Conservation (phyloP, 192 early-diverging fungal species). For the Coemansia sp. region DNA sequence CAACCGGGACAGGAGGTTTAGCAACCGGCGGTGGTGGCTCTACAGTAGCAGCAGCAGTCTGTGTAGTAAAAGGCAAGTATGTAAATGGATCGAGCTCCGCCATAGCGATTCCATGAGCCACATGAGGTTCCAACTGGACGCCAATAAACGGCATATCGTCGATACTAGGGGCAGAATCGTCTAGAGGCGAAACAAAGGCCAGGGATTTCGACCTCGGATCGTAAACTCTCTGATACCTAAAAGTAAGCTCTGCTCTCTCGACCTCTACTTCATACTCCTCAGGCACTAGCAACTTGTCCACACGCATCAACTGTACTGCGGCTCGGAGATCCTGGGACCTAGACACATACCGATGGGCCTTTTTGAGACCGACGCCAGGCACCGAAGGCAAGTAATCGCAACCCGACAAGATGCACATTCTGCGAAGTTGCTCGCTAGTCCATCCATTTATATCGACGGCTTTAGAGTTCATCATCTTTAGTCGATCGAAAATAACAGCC, state of each 20-base stretch:
- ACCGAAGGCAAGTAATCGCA: conserved; percentile 93
- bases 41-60: neutral
- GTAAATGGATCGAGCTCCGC: conserved; percentile 68
- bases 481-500: conserved; percentile 65
- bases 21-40: neutral
- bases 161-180: conserved; percentile 36
- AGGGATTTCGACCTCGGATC: conserved; percentile 61
- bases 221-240: conserved; percentile 90
- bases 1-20: neutral
- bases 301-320: conserved; percentile 50
- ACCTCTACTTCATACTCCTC: conserved; percentile 73
- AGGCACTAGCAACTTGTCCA: conserved; percentile 57
- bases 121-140: conserved; percentile 49
- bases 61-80: conserved; percentile 51
- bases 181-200: conserved; percentile 62
- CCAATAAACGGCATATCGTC: conserved; percentile 64
- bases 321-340: conserved; percentile 69
- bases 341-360: conserved; percentile 60
- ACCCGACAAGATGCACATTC: conserved; percentile 97
- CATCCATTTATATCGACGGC: conserved; percentile 63
- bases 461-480: conserved; percentile 54
- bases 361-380: conserved; percentile 86
- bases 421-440: conserved; percentile 66
- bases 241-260: conserved; percentile 79
- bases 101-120: conserved; percentile 63